phyloP scores from a whole-genome alignment of 805 yeast genomes.

The Myxozyma nipponensis region DNA sequence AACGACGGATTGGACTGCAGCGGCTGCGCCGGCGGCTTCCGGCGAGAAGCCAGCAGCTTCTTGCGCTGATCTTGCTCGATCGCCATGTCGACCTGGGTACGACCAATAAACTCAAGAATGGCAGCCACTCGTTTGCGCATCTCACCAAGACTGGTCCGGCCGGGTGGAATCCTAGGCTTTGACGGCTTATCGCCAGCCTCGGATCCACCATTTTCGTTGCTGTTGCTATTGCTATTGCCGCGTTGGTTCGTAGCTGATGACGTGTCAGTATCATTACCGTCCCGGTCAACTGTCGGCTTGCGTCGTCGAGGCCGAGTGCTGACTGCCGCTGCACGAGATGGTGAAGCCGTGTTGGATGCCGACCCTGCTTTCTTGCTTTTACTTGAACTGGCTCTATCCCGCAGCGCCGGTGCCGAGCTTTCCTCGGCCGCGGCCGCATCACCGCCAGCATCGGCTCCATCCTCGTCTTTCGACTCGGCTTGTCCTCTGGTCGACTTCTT shows the following conservation, averaged over 20 bases:
- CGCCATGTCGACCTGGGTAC: conserved; percentile 79
- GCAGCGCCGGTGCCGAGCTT: not conserved
- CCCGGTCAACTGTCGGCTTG: not conserved
- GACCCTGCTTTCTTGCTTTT: not conserved
- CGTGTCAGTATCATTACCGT: conserved; percentile 9
- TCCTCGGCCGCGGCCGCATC: not conserved
- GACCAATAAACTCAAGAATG: conserved; percentile 82
- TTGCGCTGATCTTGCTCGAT: conserved; percentile 63
- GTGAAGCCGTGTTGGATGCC: not conserved
- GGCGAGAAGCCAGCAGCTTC: conserved; percentile 43
- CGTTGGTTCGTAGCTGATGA: conserved; percentile 3
- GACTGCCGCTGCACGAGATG: not conserved
- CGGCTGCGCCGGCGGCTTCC: conserved; percentile 1
- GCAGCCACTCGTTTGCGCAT: conserved; percentile 86
- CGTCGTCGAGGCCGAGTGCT: not conserved
- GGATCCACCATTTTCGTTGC: conserved; percentile 14
- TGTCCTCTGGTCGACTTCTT: not conserved
- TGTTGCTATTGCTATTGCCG: not conserved
- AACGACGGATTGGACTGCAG: too few relatives aligned
- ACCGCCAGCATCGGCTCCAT: not conserved
- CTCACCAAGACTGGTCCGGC: conserved; percentile 69
- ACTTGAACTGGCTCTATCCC: not conserved
- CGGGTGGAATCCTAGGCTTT: conserved; percentile 78
- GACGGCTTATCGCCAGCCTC: conserved; percentile 54
- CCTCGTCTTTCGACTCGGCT: not conserved